Evolutionary conservation across 2,329 filamentous ascomycete genomes (phyloP).

Genomic region (Boeremia exigua): DNA sequence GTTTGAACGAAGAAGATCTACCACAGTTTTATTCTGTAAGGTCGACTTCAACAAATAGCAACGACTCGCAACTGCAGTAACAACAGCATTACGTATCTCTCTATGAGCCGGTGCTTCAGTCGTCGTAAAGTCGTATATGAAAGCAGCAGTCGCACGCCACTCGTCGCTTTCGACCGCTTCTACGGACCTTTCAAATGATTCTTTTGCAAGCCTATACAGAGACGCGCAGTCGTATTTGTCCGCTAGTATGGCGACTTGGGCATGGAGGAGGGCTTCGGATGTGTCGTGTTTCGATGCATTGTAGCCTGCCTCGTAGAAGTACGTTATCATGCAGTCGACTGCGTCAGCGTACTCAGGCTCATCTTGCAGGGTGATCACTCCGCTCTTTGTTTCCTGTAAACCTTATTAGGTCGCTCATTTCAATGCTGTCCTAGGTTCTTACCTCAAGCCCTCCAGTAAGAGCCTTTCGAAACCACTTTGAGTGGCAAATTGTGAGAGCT

Average conservation of each 20-base stretch:
- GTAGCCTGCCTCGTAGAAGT: conserved; percentile 27
- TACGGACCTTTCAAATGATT: conserved; percentile 19
- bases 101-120: conserved; percentile 18
- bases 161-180: conserved; percentile 17
- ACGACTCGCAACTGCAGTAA: conserved; percentile 12
- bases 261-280: conserved; percentile 25
- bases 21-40: conserved; percentile 12
- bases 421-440: no score
- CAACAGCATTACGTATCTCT: conserved; percentile 19
- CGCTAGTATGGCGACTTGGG: conserved; percentile 26
- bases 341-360: conserved; percentile 24
- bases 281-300: conserved; percentile 18
- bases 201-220: conserved; percentile 25
- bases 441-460: conserved; percentile 23
- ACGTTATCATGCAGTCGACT: conserved; percentile 33
- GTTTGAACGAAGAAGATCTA: conserved; percentile 23
- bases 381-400: conserved; percentile 25
- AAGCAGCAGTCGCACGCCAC: conserved; percentile 24
- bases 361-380: conserved; percentile 23
- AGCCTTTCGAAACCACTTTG: conserved; percentile 30
- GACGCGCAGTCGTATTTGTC: conserved; percentile 32
- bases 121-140: conserved; percentile 26
- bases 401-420: no score
- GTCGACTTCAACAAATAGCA: conserved; percentile 7
- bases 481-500: conserved; percentile 27